Conservation (phyloP, 2,329 filamentous ascomycete genomes). For the Trichoderma sp. region DNA sequence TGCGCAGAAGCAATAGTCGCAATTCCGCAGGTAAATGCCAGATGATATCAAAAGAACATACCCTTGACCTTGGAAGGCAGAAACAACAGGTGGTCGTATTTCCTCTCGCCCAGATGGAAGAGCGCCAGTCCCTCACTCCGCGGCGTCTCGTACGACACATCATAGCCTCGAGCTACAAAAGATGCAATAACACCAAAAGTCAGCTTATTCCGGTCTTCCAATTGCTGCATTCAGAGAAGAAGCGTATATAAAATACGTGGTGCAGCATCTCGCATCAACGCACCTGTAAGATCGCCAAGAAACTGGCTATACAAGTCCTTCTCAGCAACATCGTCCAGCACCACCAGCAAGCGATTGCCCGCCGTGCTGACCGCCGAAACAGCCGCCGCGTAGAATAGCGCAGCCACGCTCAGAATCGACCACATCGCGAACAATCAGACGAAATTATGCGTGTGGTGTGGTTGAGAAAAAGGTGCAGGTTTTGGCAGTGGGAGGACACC, state of each 20-base stretch:
- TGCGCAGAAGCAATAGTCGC: neutral
- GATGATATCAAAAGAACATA: slow-evolving; percentile 39
- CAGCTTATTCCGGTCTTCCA: slow-evolving; percentile 22
- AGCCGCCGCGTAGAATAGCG: slow-evolving; percentile 67
- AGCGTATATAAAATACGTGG: neutral
- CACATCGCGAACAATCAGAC: slow-evolving; percentile 59
- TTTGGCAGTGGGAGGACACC: neutral
- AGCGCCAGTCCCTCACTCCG: slow-evolving; percentile 77
- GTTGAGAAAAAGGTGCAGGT: neutral
- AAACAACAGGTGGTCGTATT: slow-evolving; percentile 88
- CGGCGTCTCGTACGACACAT: slow-evolving; percentile 79
- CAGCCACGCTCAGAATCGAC: slow-evolving; percentile 71
- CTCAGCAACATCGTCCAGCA: slow-evolving; percentile 81
- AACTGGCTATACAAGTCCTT: slow-evolving; percentile 84
- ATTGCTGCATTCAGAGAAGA: neutral
- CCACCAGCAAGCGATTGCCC: slow-evolving; percentile 79
- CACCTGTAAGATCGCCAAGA: slow-evolving; percentile 72
- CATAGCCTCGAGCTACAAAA: slow-evolving; percentile 75
- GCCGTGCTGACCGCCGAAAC: slow-evolving; percentile 78
- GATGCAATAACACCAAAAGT: slow-evolving; percentile 28
- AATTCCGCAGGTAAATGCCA: neutral
- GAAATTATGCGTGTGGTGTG: neutral
- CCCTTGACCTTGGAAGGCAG: slow-evolving; percentile 91
- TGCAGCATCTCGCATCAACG: slow-evolving; percentile 33
- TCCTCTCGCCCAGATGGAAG: slow-evolving; percentile 83